Conservation (phyloP, 495 filamentous ascomycete genomes). For the Cudoniella acicularis region DNA sequence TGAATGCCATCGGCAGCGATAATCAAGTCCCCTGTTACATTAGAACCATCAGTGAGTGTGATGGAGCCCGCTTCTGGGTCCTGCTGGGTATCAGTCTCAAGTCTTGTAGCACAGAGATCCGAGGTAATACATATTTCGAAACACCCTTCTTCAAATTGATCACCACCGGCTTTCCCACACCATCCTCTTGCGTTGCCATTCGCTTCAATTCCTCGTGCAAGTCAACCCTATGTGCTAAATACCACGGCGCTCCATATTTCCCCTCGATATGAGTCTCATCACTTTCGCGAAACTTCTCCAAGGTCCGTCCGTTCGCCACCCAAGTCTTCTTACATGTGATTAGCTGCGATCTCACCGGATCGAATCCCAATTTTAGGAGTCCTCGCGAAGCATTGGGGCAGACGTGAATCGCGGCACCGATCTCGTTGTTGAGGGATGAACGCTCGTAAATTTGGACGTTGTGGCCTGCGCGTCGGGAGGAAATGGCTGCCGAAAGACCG, state of each 20-base stretch:
- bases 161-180: constrained; percentile 31
- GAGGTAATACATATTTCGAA: constrained; percentile 26
- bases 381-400: constrained; percentile 47
- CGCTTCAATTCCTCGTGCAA: constrained; percentile 44
- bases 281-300: constrained; percentile 24
- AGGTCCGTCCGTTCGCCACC: constrained; percentile 26
- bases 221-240: constrained; percentile 50
- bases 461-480: constrained; percentile 45
- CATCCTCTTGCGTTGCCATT: constrained; percentile 32
- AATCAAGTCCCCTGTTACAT: constrained; percentile 33
- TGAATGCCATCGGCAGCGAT: constrained; percentile 38
- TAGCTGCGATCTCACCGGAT: constrained; percentile 32
- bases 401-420: constrained; percentile 51
- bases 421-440: constrained; percentile 47
- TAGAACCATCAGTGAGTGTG: constrained; percentile 30
- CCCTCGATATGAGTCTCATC: constrained; percentile 31
- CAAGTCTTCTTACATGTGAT: constrained; percentile 29
- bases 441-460: constrained; percentile 50
- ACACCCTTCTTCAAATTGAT: constrained; percentile 30
- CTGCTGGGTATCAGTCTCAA: constrained; percentile 18
- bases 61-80: constrained; percentile 39
- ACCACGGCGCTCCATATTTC: constrained; percentile 22
- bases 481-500: constrained; percentile 48
- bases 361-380: constrained; percentile 44
- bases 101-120: constrained; percentile 24